These are phyloP conservation scores for Alternaria rosae DNA, from an alignment of 2,329 filamentous ascomycete genomes.

Conservation along the genomic window DNA sequence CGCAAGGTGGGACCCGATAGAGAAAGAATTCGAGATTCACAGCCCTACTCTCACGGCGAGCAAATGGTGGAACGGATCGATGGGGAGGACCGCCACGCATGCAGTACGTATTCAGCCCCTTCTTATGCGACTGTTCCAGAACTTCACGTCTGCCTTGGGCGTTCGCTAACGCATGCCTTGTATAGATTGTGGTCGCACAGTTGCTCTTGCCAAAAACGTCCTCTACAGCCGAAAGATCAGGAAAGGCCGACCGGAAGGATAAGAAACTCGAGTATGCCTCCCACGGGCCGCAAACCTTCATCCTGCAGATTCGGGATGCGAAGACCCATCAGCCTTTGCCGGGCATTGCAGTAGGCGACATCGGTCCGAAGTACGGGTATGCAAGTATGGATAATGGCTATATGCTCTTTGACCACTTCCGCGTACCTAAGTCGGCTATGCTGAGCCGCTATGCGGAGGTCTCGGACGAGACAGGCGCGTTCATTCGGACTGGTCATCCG, in stretches of 20 bases:
- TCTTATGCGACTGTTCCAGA: conserved; percentile 9
- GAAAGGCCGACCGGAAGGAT: conserved; percentile 19
- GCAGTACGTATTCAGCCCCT: conserved; percentile 40
- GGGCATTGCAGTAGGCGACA: conserved; percentile 62
- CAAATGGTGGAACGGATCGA: conserved; percentile 64
- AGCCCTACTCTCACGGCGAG: conserved; percentile 61
- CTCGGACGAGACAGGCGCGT: conserved; percentile 55
- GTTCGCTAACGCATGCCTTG: conserved; percentile 11
- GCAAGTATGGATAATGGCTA: conserved; percentile 63
- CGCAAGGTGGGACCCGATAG: conserved; percentile 56
- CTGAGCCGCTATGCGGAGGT: conserved; percentile 59
- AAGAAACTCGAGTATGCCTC: conserved; percentile 44
- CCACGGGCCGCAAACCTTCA: conserved; percentile 62
- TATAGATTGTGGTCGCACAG: conserved; percentile 60
- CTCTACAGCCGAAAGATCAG: conserved; percentile 1
- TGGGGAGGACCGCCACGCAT: conserved; percentile 63
- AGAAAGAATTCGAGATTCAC: conserved; percentile 59
- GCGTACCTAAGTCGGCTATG: conserved; percentile 59
- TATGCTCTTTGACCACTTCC: conserved; percentile 60
- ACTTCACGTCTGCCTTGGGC: conserved; percentile 13
- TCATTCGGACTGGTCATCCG: conserved; percentile 57
- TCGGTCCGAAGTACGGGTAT: conserved; percentile 64
- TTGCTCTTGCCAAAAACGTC: conserved; percentile 52
- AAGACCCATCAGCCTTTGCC: conserved; percentile 57
- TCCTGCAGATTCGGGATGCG: conserved; percentile 60